Conservation (phyloP, 2,329 filamentous ascomycete genomes). For the Cladophialophora chaetospira region DNA sequence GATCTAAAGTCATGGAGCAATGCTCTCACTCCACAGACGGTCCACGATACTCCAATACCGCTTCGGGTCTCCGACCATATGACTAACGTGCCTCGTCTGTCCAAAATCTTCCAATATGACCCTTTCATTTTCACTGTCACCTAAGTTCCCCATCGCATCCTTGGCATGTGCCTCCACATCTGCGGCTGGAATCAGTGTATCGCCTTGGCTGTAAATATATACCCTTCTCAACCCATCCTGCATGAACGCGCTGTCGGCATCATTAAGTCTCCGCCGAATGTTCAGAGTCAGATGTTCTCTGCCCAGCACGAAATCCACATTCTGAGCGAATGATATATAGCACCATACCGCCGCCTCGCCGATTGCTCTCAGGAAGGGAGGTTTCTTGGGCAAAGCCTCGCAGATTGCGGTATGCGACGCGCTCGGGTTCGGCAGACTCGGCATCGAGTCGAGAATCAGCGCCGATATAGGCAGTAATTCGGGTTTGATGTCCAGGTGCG, state of each 20-base stretch:
- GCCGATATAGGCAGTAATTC: too few species aligned
- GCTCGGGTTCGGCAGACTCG: slow-evolving; percentile 15
- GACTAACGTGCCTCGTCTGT: slow-evolving; percentile 55
- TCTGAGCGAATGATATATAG: slow-evolving; percentile 45
- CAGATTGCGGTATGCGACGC: slow-evolving; percentile 19
- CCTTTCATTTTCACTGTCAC: too few species aligned
- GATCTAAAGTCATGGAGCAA: too few species aligned
- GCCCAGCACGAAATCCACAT: slow-evolving; percentile 35
- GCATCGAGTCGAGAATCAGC: slow-evolving; percentile 49
- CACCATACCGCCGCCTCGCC: slow-evolving; percentile 35
- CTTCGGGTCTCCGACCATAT: slow-evolving; percentile 48
- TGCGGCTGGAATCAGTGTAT: slow-evolving; percentile 50
- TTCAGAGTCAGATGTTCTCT: slow-evolving; percentile 36
- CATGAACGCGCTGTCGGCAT: slow-evolving; percentile 42
- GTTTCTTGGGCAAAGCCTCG: slow-evolving; percentile 23
- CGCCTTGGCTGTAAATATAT: slow-evolving; percentile 57
- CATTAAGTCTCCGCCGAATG: slow-evolving; percentile 36
- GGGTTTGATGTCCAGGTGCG: too few species aligned
- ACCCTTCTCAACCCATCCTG: slow-evolving; percentile 46
- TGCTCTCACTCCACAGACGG: slow-evolving; percentile 46
- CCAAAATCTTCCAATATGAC: slow-evolving; percentile 56
- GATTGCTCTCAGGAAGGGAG: slow-evolving; percentile 2
- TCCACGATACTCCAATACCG: slow-evolving; percentile 56
- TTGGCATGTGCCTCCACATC: slow-evolving; percentile 54
- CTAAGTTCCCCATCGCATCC: slow-evolving; percentile 41